Conservation (phyloP, 495 filamentous ascomycete species). For the Aspergillus ellipticus region DNA sequence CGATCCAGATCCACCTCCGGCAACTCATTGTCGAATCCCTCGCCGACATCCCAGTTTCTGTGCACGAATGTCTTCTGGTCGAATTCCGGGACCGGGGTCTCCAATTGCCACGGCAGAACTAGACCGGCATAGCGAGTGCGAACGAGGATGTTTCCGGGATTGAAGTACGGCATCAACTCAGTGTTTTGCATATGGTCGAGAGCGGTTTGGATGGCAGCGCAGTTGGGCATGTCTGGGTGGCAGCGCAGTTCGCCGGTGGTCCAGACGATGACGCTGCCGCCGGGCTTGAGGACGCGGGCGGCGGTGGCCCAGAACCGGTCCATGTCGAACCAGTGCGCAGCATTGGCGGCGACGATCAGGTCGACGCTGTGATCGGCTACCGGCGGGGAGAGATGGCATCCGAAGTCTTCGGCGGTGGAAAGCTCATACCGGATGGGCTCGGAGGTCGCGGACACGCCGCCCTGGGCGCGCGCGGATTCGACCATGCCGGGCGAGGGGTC, state of each 20-base stretch:
- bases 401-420: conserved; percentile 45
- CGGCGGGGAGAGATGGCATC: conserved; percentile 5
- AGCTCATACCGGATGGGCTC: conserved; percentile 39
- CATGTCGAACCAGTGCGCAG: conserved; percentile 63
- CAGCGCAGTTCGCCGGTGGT: conserved; percentile 10
- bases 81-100: conserved; percentile 33
- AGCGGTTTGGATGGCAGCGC: conserved; percentile 23
- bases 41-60: conserved; percentile 34
- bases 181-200: conserved; percentile 29
- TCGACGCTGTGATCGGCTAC: conserved; percentile 39
- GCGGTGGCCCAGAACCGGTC: conserved; percentile 48
- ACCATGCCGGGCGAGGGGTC: conserved; percentile 57
- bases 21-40: conserved; percentile 22
- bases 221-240: conserved; percentile 35
- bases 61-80: conserved; percentile 35
- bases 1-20: conserved; percentile 22
- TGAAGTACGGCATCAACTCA: conserved; percentile 31
- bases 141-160: conserved; percentile 33
- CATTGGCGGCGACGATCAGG: conserved; percentile 47
- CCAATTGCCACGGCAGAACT: conserved; percentile 48
- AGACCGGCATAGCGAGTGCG: conserved; percentile 39
- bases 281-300: conserved; percentile 47
- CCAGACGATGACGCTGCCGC: conserved; percentile 58
- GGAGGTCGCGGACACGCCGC: conserved; percentile 25
- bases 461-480: conserved; percentile 33